Evolutionary conservation across 345 rosid species (phyloP).

Genomic region (Clausena lansium): DNA sequence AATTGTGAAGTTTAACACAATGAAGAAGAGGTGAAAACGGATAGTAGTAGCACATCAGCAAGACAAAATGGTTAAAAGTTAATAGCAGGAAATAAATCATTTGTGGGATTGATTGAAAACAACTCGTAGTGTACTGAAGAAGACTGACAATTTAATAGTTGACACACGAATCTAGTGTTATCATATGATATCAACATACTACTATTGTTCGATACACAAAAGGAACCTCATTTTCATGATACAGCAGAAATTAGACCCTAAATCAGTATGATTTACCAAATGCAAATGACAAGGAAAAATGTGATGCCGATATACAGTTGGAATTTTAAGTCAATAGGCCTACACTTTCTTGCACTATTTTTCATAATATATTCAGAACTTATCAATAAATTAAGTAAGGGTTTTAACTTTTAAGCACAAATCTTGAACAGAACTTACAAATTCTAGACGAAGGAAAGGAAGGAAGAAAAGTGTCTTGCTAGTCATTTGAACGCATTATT

Average conservation of each 20-base stretch:
- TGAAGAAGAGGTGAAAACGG: constrained; percentile 88
- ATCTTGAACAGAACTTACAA: too few species aligned
- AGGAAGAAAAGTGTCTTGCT: too few species aligned
- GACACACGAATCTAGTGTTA: background rate
- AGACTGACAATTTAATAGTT: background rate
- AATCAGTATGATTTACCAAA: background rate
- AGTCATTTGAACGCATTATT: too few species aligned
- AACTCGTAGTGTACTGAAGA: background rate
- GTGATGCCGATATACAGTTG: too few species aligned
- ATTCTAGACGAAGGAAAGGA: too few species aligned
- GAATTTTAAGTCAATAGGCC: too few species aligned
- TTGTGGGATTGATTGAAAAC: background rate
- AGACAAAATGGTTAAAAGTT: background rate
- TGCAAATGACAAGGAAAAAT: too few species aligned
- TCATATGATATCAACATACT: background rate
- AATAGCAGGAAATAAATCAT: background rate
- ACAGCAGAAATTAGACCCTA: background rate
- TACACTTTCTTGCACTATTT: too few species aligned
- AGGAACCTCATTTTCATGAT: too few species aligned
- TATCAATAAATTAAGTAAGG: too few species aligned
- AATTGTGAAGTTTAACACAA: constrained; percentile 89
- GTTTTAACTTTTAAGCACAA: too few species aligned
- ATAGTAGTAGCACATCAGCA: constrained; percentile 50
- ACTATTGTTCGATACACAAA: background rate
- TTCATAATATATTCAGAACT: too few species aligned